A percentile compares a stretch with the other conserved stretches of the same genome.
These are phyloP conservation scores for Endogone sp. DNA, from an alignment of 192 early-diverging fungal species.

Conservation along the genomic window DNA sequence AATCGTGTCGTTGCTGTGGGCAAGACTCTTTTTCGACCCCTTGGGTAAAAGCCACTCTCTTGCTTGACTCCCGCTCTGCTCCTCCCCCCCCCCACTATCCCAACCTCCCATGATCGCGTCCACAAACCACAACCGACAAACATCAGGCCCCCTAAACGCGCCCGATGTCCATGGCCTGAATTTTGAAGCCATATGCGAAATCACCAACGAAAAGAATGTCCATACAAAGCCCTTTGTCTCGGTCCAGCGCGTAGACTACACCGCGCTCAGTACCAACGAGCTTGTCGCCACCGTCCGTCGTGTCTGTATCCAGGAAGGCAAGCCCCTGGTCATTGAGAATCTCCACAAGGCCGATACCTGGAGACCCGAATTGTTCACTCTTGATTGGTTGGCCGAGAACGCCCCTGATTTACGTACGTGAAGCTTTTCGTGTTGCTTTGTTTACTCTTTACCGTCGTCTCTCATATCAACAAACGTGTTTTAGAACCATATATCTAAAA, in stretches of 20 bases:
- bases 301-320: conserved; percentile 6
- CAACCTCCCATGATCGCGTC: too few species aligned
- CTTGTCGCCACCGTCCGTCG: not conserved
- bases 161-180: too few species aligned
- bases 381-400: not conserved
- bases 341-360: not conserved
- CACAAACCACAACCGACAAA: too few species aligned
- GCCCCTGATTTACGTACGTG: not conserved
- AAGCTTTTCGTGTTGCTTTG: not conserved
- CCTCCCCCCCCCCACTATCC: too few species aligned
- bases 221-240: not conserved
- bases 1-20: too few species aligned
- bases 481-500: too few species aligned
- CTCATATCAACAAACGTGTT: too few species aligned
- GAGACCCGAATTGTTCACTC: conserved; percentile 1
- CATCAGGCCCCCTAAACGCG: too few species aligned
- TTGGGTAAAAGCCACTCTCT: too few species aligned
- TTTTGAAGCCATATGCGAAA: not conserved
- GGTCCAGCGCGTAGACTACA: not conserved
- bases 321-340: conserved; percentile 20
- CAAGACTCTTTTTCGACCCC: too few species aligned
- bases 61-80: too few species aligned
- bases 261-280: not conserved
- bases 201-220: not conserved
- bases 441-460: too few species aligned